These are phyloP conservation scores for Geoglossum glabrum DNA, from an alignment of 495 filamentous ascomycete genomes.

Conservation along the genomic window DNA sequence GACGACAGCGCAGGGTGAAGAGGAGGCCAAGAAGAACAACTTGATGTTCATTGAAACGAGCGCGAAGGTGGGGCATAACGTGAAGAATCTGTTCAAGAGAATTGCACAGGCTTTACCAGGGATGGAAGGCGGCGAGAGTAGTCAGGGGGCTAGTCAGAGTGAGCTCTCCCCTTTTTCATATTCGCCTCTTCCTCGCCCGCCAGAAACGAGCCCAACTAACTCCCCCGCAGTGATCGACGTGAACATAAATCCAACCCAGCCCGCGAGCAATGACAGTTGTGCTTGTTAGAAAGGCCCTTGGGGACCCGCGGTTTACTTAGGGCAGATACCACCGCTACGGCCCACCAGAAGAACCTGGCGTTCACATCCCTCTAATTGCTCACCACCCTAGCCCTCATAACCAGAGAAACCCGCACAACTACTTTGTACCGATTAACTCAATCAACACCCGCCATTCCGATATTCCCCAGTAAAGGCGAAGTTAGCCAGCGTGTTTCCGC, in stretches of 20 bases:
- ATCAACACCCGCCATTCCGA: too few relatives aligned
- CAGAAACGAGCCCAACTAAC: slow-evolving; percentile 5
- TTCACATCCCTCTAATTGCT: too few relatives aligned
- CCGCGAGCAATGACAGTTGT: slow-evolving; percentile 57
- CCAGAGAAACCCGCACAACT: too few relatives aligned
- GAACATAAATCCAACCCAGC: slow-evolving; percentile 58
- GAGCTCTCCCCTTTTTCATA: slow-evolving; percentile 6
- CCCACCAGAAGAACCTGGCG: not conserved
- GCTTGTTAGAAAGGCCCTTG: slow-evolving; percentile 37
- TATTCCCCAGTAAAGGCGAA: too few relatives aligned
- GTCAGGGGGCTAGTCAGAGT: slow-evolving; percentile 23
- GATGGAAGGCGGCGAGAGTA: slow-evolving; percentile 65
- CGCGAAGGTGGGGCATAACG: slow-evolving; percentile 94
- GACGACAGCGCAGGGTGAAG: slow-evolving; percentile 82
- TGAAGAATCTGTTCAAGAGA: slow-evolving; percentile 86
- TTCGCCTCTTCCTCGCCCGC: not conserved
- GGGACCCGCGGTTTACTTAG: not conserved
- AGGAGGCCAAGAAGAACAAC: slow-evolving; percentile 93
- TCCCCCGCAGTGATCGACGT: slow-evolving; percentile 67
- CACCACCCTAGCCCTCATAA: not conserved
- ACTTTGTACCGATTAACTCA: too few relatives aligned
- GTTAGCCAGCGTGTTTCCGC: too few relatives aligned
- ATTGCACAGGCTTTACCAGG: slow-evolving; percentile 95
- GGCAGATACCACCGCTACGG: not conserved
- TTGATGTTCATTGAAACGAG: slow-evolving; percentile 98